Percentiles rank a stretch among this genome's conserved stretches.
Evolutionary conservation across 441 rosid species (phyloP).

Genomic region (Populus hybrid): DNA sequence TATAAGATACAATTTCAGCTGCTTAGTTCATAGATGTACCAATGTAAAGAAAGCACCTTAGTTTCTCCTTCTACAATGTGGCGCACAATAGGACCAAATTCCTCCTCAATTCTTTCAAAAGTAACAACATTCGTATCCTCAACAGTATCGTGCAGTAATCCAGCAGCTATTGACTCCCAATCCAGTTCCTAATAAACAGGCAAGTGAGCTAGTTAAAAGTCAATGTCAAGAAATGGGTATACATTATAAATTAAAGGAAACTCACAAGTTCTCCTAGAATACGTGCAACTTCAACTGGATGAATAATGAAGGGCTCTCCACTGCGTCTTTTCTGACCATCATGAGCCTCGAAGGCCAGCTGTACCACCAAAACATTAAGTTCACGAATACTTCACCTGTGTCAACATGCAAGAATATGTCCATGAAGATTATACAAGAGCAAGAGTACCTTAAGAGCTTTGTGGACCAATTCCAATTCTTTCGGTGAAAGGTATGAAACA

Average conservation of each 20-base stretch:
- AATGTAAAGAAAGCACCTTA: conserved; percentile 53
- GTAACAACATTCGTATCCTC: conserved; percentile 96
- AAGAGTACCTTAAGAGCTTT: conserved; percentile 69
- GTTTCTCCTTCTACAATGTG: conserved; percentile 99
- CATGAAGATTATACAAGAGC: conserved; percentile 10
- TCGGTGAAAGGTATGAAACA: conserved; percentile 74
- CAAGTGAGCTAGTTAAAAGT: conserved; percentile 18
- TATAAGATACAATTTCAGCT: background rate
- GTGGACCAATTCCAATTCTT: conserved; percentile 76
- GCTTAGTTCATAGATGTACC: conserved; percentile 16
- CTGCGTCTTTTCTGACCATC: conserved; percentile 91
- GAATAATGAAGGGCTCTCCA: conserved; percentile 90
- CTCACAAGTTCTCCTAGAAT: conserved; percentile 97
- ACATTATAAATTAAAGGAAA: conserved; percentile 16
- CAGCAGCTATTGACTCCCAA: conserved; percentile 98
- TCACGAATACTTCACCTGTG: conserved; percentile 20
- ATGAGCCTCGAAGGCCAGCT: conserved; percentile 96
- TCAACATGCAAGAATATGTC: background rate
- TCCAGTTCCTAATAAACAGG: conserved; percentile 73
- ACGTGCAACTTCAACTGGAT: conserved; percentile 93
- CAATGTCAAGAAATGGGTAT: conserved; percentile 12
- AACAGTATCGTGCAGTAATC: conserved; percentile 95
- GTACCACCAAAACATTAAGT: conserved; percentile 33
- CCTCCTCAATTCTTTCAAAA: conserved; percentile 89
- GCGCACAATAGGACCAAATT: conserved; percentile 86